Evolutionary conservation across 768 basidiomycete genomes (phyloP).

Genomic region (Trametes coccinea): DNA sequence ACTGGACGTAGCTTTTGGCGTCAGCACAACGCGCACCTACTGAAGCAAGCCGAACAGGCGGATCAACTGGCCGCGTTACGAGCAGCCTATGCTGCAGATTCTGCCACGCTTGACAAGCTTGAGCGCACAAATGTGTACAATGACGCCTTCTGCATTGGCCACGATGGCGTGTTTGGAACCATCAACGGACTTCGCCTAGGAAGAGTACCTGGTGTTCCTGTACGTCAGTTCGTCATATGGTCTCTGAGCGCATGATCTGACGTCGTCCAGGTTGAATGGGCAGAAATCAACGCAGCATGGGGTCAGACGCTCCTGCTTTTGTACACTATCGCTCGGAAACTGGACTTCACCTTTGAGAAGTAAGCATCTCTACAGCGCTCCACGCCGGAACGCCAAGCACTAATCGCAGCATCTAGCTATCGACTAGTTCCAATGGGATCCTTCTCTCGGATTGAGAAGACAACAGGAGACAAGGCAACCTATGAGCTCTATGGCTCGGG

Average conservation of each 20-base stretch:
- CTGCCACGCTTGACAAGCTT: conserved; percentile 76
- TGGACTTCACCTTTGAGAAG: conserved; percentile 87
- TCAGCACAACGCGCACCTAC: conserved; percentile 69
- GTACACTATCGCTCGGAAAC: conserved; percentile 88
- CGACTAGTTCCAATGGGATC: conserved; percentile 93
- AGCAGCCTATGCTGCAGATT: conserved; percentile 77
- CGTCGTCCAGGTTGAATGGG: conserved; percentile 82
- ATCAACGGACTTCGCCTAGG: conserved; percentile 95
- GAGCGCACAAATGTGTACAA: conserved; percentile 94
- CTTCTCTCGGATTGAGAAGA: conserved; percentile 89
- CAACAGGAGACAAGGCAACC: conserved; percentile 73
- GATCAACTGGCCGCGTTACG: conserved; percentile 71
- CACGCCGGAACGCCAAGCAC: no score
- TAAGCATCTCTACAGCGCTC: conserved; percentile 37
- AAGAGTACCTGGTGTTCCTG: conserved; percentile 80
- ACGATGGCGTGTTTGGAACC: conserved; percentile 95
- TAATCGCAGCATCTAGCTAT: conserved; percentile 53
- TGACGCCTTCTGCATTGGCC: conserved; percentile 93
- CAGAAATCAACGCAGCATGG: conserved; percentile 99
- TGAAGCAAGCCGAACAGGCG: conserved; percentile 63
- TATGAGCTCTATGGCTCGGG: conserved; percentile 96
- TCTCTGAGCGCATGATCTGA: neutral
- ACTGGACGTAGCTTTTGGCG: conserved; percentile 70
- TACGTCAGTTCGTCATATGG: conserved; percentile 37
- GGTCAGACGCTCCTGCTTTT: conserved; percentile 91